Evolutionary conservation across 2,329 filamentous ascomycete species (phyloP).

Genomic region (Claviceps sp.): DNA sequence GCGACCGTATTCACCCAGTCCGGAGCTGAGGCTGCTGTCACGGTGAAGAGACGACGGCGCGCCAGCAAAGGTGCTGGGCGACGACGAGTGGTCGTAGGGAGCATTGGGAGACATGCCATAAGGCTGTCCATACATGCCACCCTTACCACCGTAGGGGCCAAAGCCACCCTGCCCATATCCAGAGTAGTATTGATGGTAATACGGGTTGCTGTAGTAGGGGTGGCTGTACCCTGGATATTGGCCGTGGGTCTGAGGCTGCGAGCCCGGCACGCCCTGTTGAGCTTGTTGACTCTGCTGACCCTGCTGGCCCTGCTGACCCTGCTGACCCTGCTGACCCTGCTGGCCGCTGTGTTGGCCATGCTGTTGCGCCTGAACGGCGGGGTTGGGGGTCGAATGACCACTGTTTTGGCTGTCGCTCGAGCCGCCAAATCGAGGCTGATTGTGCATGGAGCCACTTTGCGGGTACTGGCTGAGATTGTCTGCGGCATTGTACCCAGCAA

Average conservation of each 20-base stretch:
- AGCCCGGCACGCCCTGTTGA: constrained; percentile 24
- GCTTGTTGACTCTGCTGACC: constrained; percentile 18
- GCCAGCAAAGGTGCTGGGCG: constrained; percentile 35
- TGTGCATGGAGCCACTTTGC: constrained; percentile 49
- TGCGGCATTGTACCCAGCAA: constrained; percentile 58
- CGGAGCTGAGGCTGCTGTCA: constrained; percentile 35
- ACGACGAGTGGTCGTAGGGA: constrained; percentile 42
- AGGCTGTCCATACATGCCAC: constrained; percentile 39
- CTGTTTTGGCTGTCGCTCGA: constrained; percentile 65
- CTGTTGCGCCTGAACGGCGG: constrained; percentile 43
- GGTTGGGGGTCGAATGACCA: constrained; percentile 83
- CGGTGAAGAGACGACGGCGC: constrained; percentile 39
- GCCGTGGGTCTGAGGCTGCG: constrained; percentile 30
- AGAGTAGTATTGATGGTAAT: constrained; percentile 48
- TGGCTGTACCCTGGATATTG: constrained; percentile 42
- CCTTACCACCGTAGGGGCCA: constrained; percentile 41
- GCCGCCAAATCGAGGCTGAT: constrained; percentile 45
- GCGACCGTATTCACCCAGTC: constrained; percentile 42
- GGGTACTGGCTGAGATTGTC: constrained; percentile 57
- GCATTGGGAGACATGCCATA: constrained; percentile 43
- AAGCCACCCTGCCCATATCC: constrained; percentile 40
- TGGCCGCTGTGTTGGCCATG: constrained; percentile 30
- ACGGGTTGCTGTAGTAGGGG: constrained; percentile 49
- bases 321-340: constrained; percentile 31
- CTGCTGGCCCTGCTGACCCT: constrained; percentile 23